Evolutionary conservation across 768 basidiomycete genomes (phyloP), one percentile per base, ranked within the genome.

Genomic region (Cystobasidium ongulense): DNA sequence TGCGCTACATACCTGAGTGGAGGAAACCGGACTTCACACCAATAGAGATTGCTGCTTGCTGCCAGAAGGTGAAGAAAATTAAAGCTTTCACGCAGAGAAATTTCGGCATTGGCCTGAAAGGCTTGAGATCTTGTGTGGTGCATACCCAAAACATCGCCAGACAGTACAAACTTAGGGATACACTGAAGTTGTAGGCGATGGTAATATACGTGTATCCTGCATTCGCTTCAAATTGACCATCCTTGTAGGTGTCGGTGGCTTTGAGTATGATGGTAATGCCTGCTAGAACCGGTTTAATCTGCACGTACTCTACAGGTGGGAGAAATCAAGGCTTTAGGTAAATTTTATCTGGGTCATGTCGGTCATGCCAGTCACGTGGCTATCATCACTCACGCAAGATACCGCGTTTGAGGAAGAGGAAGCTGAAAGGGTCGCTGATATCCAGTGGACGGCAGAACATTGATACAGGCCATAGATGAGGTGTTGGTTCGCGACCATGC

Each of bases 31-130:
- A 84, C 1, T 92, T 89, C 59, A 94, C 95, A n/a, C 97, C 85
- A 78, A 90, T 86, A 35, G 92, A 93, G 63, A 99, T 86, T 57
- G 79, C 86, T 63, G 95, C 86, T 25, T 90, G 87, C 80, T 99
- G 96, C 96, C 96, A 99, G 83, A 99, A 99, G 1, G 91, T 93
- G 82, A 96, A 95, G 85, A 97, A 97, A 25, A 99, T 85, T 77
- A 99, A 92, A 54, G 95, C 95, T 80, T 99, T 99, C 77, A 99
- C 93, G 80, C 93, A 99, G 31, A 98, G 87, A 82, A 99, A 99
- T 81, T 99, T 99, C 1, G 96, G 92, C 77, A 94, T 87, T 0
- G 92, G 92, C 13, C 95, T 82, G 83, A 92, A 96, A 0, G 92
- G 91, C 80, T 89, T 89, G 62, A 97, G 83, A 80, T 98, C 96